Evolutionary conservation across 139 green algal species (phyloP), one percentile per base, ranked within the genome.

Genomic region (Chlamydomonas sp.): DNA sequence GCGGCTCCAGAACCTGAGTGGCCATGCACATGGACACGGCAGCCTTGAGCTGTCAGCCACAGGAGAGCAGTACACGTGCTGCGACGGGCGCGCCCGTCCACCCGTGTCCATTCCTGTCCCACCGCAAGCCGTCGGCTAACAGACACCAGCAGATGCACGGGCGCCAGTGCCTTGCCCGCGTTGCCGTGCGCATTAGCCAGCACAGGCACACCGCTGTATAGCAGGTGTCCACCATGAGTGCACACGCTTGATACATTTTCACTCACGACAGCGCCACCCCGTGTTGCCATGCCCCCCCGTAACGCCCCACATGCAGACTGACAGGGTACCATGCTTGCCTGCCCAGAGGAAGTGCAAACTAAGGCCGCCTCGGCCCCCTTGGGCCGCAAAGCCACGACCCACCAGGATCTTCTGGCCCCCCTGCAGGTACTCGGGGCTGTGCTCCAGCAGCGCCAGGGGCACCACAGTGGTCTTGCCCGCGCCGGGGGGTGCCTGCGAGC

Each of bases 401-500:
- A 92, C 86, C 86, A 92, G 17, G 58, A 91, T 92, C 31, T 73
- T 90, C 49, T 90, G 59, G 7, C 75, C 31, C 15, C 76, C 60
- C n/a, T 64, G 5, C 31, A 95, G 83, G 85, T 93, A 96, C 0
- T 71, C 63, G 4, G 93, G 90, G 14, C 79, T 18, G 73, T 92
- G 89, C 9, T 80, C 15, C 80, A 95, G 85, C 80, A 95, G 18
- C 1, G 92, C 92, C 69, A 97, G 87, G 7, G 94, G 94, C 5
- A 97, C 88, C n/a, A 88, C 86, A 0, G 94, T 97, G 7, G 94
- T 97, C 85, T 97, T 97, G 31, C 94, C 94, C 57, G 94, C 94
- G 0, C 94, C 94, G 5, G 94, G 94, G 0, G 94, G 93, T 0
- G 94, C 94, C 90, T 96, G 86, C 31, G 89, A 63, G 61, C 60